Conservation (phyloP, 257 asterid species). For the Solanum pinnatisectum region DNA sequence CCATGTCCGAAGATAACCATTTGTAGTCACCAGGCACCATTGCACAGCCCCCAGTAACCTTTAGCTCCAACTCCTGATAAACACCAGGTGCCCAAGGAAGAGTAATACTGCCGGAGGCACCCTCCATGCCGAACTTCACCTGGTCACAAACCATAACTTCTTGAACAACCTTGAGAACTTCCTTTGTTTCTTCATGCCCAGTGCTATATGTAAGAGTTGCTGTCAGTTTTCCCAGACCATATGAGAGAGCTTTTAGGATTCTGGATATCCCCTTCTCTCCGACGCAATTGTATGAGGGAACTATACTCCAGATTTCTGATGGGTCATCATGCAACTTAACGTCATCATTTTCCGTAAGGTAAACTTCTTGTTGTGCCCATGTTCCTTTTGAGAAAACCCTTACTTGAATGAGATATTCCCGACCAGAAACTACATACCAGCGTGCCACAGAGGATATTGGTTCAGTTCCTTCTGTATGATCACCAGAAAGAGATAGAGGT, state of each 20-base stretch:
- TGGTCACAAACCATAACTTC: constrained; percentile 90
- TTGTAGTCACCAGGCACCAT: constrained; percentile 71
- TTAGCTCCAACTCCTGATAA: constrained; percentile 75
- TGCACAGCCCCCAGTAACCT: constrained; percentile 82
- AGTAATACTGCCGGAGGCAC: constrained; percentile 28
- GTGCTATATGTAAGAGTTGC: constrained; percentile 55
- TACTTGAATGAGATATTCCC: constrained; percentile 48
- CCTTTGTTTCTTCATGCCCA: constrained; percentile 45
- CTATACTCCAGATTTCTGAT: constrained; percentile 53
- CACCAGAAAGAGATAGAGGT: constrained; percentile 52
- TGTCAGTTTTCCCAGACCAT: constrained; percentile 73
- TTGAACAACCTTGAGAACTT: constrained; percentile 68
- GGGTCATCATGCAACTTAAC: constrained; percentile 46
- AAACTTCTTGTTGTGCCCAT: constrained; percentile 53
- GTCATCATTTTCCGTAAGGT: constrained; percentile 60
- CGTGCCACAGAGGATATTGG: constrained; percentile 56
- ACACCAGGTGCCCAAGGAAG: constrained; percentile 88
- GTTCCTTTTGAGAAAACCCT: constrained; percentile 70
- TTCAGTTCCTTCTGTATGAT: constrained; percentile 29
- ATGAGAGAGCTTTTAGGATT: constrained; percentile 48
- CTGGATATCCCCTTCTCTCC: constrained; percentile 23
- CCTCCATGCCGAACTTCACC: constrained; percentile 46
- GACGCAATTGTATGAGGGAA: constrained; percentile 41
- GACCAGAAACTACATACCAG: constrained; percentile 77
- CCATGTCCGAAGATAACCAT: constrained; percentile 80